A percentile compares a stretch with the other conserved stretches of the same genome.
Evolutionary conservation across 306 rosid genomes (phyloP).

Genomic region (Medicago arabica): DNA sequence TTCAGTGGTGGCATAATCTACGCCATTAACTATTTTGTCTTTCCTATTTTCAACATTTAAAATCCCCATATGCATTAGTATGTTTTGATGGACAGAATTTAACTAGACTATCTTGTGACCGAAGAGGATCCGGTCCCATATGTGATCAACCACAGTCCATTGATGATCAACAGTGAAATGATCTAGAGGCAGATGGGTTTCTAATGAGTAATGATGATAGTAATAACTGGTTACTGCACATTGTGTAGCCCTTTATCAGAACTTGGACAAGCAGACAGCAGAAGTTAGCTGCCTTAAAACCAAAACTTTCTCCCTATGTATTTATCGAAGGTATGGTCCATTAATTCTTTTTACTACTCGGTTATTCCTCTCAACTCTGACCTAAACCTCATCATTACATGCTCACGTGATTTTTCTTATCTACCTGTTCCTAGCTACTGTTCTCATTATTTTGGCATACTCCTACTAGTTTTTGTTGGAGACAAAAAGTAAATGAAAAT

Average conservation of each 20-base stretch:
- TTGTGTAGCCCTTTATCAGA: not conserved
- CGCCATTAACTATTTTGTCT: too few species aligned
- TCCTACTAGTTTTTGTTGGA: not conserved
- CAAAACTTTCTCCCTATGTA: not conserved
- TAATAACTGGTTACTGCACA: not conserved
- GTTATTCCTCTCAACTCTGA: conserved; percentile 44
- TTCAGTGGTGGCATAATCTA: too few species aligned
- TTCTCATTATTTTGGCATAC: not conserved
- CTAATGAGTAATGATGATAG: conserved; percentile 26
- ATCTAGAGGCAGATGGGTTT: too few species aligned
- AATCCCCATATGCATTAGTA: too few species aligned
- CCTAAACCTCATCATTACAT: conserved; percentile 39
- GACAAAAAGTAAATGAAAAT: too few species aligned
- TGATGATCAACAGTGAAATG: not conserved
- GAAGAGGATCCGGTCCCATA: too few species aligned
- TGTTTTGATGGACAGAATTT: too few species aligned
- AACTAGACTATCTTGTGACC: too few species aligned
- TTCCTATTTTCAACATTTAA: too few species aligned
- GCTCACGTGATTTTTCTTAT: conserved; percentile 46
- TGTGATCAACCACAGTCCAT: not conserved
- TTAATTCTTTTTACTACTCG: conserved; percentile 41
- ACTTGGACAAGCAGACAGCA: conserved; percentile 19
- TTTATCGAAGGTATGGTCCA: not conserved
- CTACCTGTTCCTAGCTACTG: not conserved
- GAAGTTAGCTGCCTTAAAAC: not conserved